phyloP scores from a whole-genome alignment of 139 green algal genomes.

The Picochlorum sp. region DNA sequence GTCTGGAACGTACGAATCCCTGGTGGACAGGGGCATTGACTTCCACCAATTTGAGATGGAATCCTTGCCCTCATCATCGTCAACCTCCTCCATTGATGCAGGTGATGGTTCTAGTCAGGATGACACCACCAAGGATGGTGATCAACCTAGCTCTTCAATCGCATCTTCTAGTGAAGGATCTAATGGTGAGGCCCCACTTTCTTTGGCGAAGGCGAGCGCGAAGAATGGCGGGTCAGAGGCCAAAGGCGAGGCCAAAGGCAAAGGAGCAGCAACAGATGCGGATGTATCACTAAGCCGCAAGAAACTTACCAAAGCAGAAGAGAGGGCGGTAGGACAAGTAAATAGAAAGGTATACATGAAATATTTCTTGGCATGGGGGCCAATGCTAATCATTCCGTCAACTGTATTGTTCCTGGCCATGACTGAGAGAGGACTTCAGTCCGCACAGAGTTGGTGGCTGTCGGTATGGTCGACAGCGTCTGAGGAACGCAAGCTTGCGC shows the following conservation, averaged over 20 bases:
- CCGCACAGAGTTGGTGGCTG: conserved; percentile 70
- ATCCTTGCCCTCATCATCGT: conserved; percentile 4
- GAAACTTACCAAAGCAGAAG: conserved; percentile 47
- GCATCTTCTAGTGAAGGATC: no score
- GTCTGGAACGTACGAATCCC: conserved; percentile 45
- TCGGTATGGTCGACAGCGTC: conserved; percentile 42
- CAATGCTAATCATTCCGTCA: conserved; percentile 46
- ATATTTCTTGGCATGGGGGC: conserved; percentile 68
- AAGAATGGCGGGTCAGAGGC: background rate
- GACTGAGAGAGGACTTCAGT: conserved; percentile 39
- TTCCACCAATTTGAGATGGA: conserved; percentile 32
- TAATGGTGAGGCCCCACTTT: no score
- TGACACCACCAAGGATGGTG: no score
- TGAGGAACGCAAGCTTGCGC: background rate
- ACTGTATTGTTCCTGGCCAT: conserved; percentile 29
- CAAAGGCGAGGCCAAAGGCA: background rate
- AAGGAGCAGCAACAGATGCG: background rate
- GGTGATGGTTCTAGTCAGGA: background rate
- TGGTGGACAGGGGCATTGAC: conserved; percentile 42
- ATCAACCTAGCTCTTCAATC: no score
- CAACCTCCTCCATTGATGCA: background rate
- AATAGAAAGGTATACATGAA: conserved; percentile 54
- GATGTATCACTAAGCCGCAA: conserved; percentile 18
- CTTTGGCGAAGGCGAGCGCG: no score
- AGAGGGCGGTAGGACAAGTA: conserved; percentile 61